Evolutionary conservation across 2,329 filamentous ascomycete species (phyloP).

Genomic region (Talaromyces marneffei): DNA sequence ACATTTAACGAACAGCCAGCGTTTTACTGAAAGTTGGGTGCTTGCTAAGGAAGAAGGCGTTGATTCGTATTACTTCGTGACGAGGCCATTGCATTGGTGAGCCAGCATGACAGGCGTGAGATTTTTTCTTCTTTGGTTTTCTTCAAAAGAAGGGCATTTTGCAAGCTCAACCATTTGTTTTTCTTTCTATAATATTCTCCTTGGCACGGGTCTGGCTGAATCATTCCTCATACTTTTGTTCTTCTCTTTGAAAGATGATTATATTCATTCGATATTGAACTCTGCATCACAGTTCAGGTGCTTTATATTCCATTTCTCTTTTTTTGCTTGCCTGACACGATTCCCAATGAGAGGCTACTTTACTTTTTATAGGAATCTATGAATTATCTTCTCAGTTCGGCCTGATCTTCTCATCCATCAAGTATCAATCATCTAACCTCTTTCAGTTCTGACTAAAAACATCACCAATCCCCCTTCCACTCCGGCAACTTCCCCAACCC

Average conservation of each 20-base stretch:
- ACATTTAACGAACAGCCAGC: slow-evolving; percentile 9
- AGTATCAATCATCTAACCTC: not conserved
- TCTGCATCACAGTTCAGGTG: not conserved
- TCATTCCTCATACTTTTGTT: not conserved
- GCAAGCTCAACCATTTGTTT: not conserved
- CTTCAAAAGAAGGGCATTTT: not conserved
- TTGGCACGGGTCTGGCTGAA: not conserved
- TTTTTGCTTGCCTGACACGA: not conserved
- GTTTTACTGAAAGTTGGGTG: slow-evolving; percentile 7
- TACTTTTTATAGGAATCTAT: slow-evolving; percentile 4
- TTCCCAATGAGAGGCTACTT: slow-evolving; percentile 5
- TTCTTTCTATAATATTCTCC: not conserved
- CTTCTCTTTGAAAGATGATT: slow-evolving; percentile 4
- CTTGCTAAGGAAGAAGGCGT: slow-evolving; percentile 14
- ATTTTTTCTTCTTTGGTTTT: not conserved
- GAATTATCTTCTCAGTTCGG: not conserved
- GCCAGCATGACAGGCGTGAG: slow-evolving; percentile 14
- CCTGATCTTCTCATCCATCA: too few species aligned
- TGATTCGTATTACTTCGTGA: slow-evolving; percentile 14
- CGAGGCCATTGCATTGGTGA: slow-evolving; percentile 13
- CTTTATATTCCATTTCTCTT: not conserved
- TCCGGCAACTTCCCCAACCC: not conserved
- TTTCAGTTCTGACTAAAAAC: not conserved
- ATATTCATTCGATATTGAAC: not conserved
- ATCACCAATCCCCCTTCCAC: not conserved